Conservation (phyloP, 2,329 filamentous ascomycete species). For the Fusarium sp. region DNA sequence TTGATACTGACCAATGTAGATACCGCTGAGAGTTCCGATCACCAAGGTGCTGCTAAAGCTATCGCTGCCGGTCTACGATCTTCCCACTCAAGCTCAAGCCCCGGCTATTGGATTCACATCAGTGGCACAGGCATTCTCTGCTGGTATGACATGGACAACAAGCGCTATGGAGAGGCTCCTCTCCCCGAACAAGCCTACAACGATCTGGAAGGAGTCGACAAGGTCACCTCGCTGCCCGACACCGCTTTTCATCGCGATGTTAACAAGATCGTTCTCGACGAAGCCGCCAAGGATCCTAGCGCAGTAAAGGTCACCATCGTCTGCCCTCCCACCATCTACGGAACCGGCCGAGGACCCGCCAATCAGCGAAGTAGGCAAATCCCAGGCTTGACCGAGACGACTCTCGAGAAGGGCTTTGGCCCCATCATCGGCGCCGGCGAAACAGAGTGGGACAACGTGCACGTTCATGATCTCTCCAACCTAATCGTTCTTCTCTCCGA, state of each 20-base stretch:
- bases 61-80: constrained; percentile 53
- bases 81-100: constrained; percentile 57
- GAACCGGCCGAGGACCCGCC: constrained; percentile 65
- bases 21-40: constrained; percentile 58
- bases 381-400: constrained; percentile 59
- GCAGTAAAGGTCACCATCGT: constrained; percentile 69
- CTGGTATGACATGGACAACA: constrained; percentile 56
- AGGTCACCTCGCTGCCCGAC: constrained; percentile 61
- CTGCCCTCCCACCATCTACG: constrained; percentile 73
- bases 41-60: constrained; percentile 55
- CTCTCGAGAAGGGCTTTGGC: constrained; percentile 60
- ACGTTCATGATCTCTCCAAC: constrained; percentile 67
- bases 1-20: constrained; percentile 34
- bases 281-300: constrained; percentile 53
- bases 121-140: constrained; percentile 65
- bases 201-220: constrained; percentile 61
- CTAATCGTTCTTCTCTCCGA: constrained; percentile 62
- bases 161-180: constrained; percentile 54
- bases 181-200: constrained; percentile 58
- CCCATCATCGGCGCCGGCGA: constrained; percentile 66
- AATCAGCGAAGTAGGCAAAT: constrained; percentile 66
- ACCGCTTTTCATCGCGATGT: constrained; percentile 67
- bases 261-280: constrained; percentile 69
- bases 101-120: constrained; percentile 62
- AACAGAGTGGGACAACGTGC: constrained; percentile 69